Conservation (phyloP, 2,329 filamentous ascomycete genomes). For the Oidium heveae region DNA sequence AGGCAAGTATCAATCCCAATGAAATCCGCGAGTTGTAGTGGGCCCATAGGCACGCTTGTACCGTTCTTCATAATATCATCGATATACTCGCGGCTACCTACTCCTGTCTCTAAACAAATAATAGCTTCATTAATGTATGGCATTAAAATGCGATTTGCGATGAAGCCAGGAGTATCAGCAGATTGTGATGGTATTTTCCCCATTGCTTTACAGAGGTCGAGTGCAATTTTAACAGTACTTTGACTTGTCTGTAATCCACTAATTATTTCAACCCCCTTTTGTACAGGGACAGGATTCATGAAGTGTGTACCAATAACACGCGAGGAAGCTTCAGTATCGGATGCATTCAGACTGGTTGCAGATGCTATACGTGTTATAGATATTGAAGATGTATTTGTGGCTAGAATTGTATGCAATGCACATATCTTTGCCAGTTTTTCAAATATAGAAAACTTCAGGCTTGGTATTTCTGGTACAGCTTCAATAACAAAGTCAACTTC, state of each 20-base stretch:
- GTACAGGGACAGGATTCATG: conserved; percentile 95
- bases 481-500: conserved; percentile 95
- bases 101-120: conserved; percentile 81
- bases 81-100: conserved; percentile 75
- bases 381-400: conserved; percentile 97
- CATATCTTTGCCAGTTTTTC: conserved; percentile 56
- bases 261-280: conserved; percentile 96
- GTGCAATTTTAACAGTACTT: conserved; percentile 54
- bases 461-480: conserved; percentile 77
- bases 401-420: conserved; percentile 64
- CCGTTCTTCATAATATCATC: conserved; percentile 99
- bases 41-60: conserved; percentile 96
- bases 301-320: conserved; percentile 92
- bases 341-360: conserved; percentile 54
- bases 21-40: conserved; percentile 80
- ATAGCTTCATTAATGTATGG: conserved; percentile 98
- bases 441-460: conserved; percentile 77
- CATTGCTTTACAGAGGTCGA: conserved; percentile 75
- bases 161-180: conserved; percentile 75
- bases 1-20: conserved; percentile 92
- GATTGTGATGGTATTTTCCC: conserved; percentile 77
- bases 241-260: conserved; percentile 74
- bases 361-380: conserved; percentile 91
- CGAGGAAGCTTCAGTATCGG: conserved; percentile 54
- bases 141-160: conserved; percentile 94